phyloP scores from a whole-genome alignment of 2,329 filamentous ascomycete species.

The Cladophialophora immunda region DNA sequence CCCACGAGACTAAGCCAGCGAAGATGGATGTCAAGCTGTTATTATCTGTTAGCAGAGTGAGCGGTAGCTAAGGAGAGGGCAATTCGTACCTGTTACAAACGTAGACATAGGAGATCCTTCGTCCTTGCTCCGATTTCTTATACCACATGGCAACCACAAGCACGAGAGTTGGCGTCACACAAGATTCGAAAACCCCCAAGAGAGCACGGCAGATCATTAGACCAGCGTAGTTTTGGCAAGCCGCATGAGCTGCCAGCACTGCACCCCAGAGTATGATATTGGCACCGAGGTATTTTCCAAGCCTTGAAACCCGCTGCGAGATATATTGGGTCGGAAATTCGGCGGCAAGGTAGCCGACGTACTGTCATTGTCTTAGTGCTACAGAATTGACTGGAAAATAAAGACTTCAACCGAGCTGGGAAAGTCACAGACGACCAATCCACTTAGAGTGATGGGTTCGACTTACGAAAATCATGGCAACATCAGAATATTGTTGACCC shows the following conservation, averaged over 20 bases:
- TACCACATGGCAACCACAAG: constrained; percentile 63
- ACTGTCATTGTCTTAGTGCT: constrained; percentile 40
- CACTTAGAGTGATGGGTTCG: background rate
- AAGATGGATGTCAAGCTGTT: constrained; percentile 50
- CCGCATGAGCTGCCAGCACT: constrained; percentile 56
- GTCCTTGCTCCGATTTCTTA: constrained; percentile 51
- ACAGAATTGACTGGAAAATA: background rate
- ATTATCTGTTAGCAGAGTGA: constrained; percentile 47
- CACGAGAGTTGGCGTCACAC: constrained; percentile 61
- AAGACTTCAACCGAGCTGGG: background rate
- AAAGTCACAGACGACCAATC: background rate
- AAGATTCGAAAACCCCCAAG: constrained; percentile 58
- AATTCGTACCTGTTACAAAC: constrained; percentile 33
- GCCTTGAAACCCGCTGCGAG: constrained; percentile 43
- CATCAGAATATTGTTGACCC: constrained; percentile 61
- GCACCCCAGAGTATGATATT: constrained; percentile 50
- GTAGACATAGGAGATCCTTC: constrained; percentile 43
- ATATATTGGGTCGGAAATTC: constrained; percentile 54
- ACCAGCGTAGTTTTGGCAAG: constrained; percentile 52
- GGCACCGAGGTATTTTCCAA: constrained; percentile 37
- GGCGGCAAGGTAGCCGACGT: constrained; percentile 58
- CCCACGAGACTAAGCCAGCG: constrained; percentile 52
- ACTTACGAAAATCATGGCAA: constrained; percentile 60
- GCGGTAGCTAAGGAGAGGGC: constrained; percentile 42
- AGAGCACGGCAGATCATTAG: constrained; percentile 57